Conservation (phyloP, 2,329 filamentous ascomycete genomes). For the Penicillium sp. region DNA sequence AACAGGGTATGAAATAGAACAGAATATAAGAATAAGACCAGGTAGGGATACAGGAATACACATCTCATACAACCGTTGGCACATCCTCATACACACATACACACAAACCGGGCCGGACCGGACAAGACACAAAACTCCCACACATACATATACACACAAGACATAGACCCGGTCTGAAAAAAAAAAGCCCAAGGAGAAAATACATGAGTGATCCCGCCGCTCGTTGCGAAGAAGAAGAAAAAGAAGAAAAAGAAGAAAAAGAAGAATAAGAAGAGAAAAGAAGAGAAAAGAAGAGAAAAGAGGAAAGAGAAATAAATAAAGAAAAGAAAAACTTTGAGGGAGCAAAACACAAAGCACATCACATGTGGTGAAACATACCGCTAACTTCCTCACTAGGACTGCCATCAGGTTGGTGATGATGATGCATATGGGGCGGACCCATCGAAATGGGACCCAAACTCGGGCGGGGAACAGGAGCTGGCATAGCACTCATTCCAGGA, state of each 20-base stretch:
- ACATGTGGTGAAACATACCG: conserved; percentile 98
- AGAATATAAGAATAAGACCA: conserved; percentile 20
- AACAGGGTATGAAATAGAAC: conserved; percentile 26
- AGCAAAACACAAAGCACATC: conserved; percentile 41
- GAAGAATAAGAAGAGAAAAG: neutral
- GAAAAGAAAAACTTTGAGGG: conserved; percentile 5
- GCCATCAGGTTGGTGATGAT: conserved; percentile 69
- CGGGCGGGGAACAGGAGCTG: conserved; percentile 32
- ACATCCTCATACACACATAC: conserved; percentile 15
- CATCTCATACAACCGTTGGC: conserved; percentile 16
- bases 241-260: neutral
- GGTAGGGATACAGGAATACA: conserved; percentile 33
- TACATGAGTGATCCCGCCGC: conserved; percentile 13
- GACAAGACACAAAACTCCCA: conserved; percentile 10
- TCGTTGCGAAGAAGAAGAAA: conserved; percentile 11
- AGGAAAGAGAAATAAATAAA: neutral
- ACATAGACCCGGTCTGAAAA: conserved; percentile 6
- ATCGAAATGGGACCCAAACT: conserved; percentile 62
- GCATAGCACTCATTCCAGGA: conserved; percentile 60
- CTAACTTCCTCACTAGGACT: conserved; percentile 70
- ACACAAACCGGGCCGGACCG: conserved; percentile 1
- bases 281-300: neutral
- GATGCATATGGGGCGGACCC: conserved; percentile 65
- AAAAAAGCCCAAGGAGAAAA: conserved; percentile 5
- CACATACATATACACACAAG: conserved; percentile 18